Evolutionary conservation across 352 stramenopile species (phyloP), one percentile per base, ranked within the genome.

Genomic region (Blastocystis sp.): DNA sequence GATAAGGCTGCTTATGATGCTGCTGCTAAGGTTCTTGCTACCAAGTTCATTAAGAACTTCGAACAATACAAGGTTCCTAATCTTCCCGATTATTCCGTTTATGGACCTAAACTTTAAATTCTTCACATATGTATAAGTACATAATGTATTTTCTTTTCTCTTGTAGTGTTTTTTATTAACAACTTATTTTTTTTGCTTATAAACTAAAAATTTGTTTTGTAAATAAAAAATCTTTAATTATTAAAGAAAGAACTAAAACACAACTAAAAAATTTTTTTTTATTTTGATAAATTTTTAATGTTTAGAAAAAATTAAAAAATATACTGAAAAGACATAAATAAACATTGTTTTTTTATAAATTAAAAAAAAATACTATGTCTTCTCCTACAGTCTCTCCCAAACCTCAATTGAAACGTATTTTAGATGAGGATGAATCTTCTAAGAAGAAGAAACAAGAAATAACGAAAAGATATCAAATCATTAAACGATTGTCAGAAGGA

Each of bases 1-100:
- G 74, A 82, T 73, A 82, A 84, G 72, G 70, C 47, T n/a, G 74
- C 74, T 28, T 84, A 81, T 59, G 72, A 79, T 40, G 73, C 75
- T 28, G 80, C 74, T 62, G 74, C 76, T 25, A 69, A 74, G 55
- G 82, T 82, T 67, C 71, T 84, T 49, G 77, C 77, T 37, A 68
- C 68, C 47, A 72, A 75, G 64, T 84, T 84, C 65, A 73, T 77
- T 46, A 72, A 80, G 10, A 81, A 84, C 71, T 84, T 84, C 67
- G 77, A 75, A 69, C 74, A 84, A 70, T 84, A 81, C 59, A 78
- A 82, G 57, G 62, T 83, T 56, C 74, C 52, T 24, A 41, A 37
- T 30, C 82, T 84, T 10, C 87, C 85, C 58, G 86, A 96, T 73
- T 96, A 95, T 77, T 92, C 84, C 44, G 64, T 73, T 40, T 94